These are phyloP conservation scores for Panus rudis DNA, from an alignment of 768 basidiomycete species.

Conservation along the genomic window DNA sequence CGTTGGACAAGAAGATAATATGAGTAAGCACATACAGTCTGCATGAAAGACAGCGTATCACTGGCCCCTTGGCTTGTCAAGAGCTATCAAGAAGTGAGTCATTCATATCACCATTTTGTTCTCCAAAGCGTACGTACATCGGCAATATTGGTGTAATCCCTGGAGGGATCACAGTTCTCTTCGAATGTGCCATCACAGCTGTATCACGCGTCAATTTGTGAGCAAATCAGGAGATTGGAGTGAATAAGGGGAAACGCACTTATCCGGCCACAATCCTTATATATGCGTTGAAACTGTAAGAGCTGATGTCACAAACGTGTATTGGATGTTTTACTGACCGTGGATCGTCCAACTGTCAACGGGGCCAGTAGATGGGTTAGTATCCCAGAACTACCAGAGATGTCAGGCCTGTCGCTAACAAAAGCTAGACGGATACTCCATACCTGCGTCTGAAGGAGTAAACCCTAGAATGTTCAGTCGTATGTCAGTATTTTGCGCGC, in stretches of 20 bases:
- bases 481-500: neutral
- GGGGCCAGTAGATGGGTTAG: slow-evolving; percentile 55
- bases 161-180: slow-evolving; percentile 32
- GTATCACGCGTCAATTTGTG: slow-evolving; percentile 5
- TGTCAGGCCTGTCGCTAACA: neutral
- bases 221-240: neutral
- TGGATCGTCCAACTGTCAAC: slow-evolving; percentile 68
- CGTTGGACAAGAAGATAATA: neutral
- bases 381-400: slow-evolving; percentile 66
- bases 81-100: slow-evolving; percentile 34
- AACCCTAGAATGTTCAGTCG: slow-evolving; percentile 40
- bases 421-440: neutral
- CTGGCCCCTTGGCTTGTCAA: slow-evolving; percentile 50
- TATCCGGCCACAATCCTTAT: slow-evolving; percentile 60
- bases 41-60: slow-evolving; percentile 55
- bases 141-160: slow-evolving; percentile 39
- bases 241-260: slow-evolving; percentile 29
- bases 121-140: slow-evolving; percentile 22
- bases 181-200: slow-evolving; percentile 48
- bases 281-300: slow-evolving; percentile 7
- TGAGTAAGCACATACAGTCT: slow-evolving; percentile 12
- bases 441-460: slow-evolving; percentile 51
- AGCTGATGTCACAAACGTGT: neutral
- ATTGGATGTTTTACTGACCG: slow-evolving; percentile 32
- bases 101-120: neutral